Evolutionary conservation across 345 rosid species (phyloP), one percentile per base, ranked within the genome.

Genomic region (Arabidopsis arenosa): DNA sequence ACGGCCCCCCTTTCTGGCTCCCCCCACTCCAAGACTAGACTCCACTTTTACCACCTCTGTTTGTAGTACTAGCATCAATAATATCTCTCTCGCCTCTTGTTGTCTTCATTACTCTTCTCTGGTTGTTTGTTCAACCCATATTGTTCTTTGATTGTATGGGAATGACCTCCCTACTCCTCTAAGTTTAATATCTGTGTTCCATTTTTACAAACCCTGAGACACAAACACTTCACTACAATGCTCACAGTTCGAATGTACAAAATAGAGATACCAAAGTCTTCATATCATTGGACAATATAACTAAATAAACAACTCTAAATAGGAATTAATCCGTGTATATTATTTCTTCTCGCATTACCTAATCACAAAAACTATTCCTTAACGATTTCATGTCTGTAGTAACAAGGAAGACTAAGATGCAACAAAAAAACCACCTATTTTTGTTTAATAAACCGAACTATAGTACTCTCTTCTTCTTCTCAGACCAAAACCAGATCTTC

Each of bases 401-500:
- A 54, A 53, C 15, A 23, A 5, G 33, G 33, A 54, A 26, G 17
- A 28, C 17, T 5, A 30, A 54, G 26, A 57, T 8, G 21, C 21
- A 39, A 11, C 36, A 7, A 7, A 41, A 23, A 40, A 40, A 1
- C 18, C 7, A 14, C 51, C 37, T 13, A 40, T 12, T 26, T 57
- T 62, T 56, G 44, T 59, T 21, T 61, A 40, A 40, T 43, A 4
- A 9, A 63, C 68, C 39, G 12, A 51, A 35, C 49, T 33, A 4
- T 67, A 14, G 12, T 67, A 40, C 23, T 68, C 52, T 52, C 62
- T 57, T 88, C 74, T 59, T 75, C 67, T 81, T 82, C 56, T 81
- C 85, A 14, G 86, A 82, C 93, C 93, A 90, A 30, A 86, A 86
- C 91, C 86, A 88, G 59, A 82, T 82, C 77, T 90, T 90, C 32